Evolutionary conservation across 257 asterid genomes (phyloP).

Genomic region (Forsythia suspensa): DNA sequence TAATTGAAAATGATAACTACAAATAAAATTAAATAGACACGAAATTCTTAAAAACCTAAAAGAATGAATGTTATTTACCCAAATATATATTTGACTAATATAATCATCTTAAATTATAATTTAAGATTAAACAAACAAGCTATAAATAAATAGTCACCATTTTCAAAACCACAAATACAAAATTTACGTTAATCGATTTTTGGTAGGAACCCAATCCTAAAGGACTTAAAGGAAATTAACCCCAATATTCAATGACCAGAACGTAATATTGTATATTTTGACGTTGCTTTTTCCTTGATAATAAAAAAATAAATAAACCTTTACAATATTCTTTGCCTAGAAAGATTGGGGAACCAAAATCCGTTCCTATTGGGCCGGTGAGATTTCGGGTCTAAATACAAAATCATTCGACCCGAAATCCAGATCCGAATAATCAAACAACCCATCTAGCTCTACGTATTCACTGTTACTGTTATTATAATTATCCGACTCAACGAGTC

Average conservation of each 20-base stretch:
- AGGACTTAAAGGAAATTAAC: background rate
- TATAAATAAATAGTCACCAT: too few species aligned
- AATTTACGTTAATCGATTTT: background rate
- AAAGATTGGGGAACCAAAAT: background rate
- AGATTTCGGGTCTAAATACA: constrained; percentile 53
- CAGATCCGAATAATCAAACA: constrained; percentile 72
- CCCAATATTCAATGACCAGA: background rate
- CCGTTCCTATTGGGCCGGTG: constrained; percentile 52
- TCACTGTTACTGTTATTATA: constrained; percentile 32
- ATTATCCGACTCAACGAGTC: constrained; percentile 30
- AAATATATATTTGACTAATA: too few species aligned
- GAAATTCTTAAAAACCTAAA: too few species aligned
- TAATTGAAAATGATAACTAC: too few species aligned
- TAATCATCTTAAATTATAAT: too few species aligned
- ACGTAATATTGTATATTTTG: background rate
- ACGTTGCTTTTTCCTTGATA: background rate
- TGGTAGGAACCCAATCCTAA: background rate
- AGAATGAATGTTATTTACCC: too few species aligned
- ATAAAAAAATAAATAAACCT: constrained; percentile 7
- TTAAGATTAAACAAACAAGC: too few species aligned
- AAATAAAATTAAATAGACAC: too few species aligned
- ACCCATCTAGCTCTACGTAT: constrained; percentile 58
- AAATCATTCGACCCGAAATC: constrained; percentile 58
- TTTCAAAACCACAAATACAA: too few species aligned
- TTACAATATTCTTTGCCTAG: constrained; percentile 20